Evolutionary conservation across 176 grass and related monocot species (phyloP).

Genomic region (Pontederia crassipes): DNA sequence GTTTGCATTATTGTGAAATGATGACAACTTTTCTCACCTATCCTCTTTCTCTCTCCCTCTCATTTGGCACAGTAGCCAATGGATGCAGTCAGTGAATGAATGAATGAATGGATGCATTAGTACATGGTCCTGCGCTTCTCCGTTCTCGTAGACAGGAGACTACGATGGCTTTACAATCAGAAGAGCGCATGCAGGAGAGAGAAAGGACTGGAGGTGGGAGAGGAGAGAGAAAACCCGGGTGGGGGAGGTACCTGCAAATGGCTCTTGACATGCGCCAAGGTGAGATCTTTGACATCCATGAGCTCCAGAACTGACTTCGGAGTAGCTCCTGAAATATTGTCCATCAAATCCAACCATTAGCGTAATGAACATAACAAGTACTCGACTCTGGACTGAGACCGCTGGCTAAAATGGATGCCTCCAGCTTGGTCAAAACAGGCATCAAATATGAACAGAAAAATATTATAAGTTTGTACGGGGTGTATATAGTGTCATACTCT

Average conservation of each 20-base stretch:
- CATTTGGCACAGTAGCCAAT: slow-evolving; percentile 24
- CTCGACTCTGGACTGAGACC: neutral
- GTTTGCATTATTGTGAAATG: slow-evolving; percentile 40
- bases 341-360: neutral
- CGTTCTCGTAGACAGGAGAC: slow-evolving; percentile 3
- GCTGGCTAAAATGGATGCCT: neutral
- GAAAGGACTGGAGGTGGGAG: neutral
- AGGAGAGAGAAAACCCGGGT: slow-evolving; percentile 7
- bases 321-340: slow-evolving; percentile 46
- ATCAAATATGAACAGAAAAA: neutral
- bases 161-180: neutral
- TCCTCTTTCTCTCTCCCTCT: slow-evolving; percentile 24
- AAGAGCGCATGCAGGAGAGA: neutral
- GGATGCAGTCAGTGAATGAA: slow-evolving; percentile 28
- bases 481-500: slow-evolving; percentile 38
- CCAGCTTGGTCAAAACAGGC: no score
- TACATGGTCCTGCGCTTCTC: slow-evolving; percentile 8
- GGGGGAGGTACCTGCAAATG: slow-evolving; percentile 82
- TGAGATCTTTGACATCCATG: slow-evolving; percentile 99
- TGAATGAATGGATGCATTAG: slow-evolving; percentile 12
- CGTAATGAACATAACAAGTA: neutral
- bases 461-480: neutral
- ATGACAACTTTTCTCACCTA: slow-evolving; percentile 52
- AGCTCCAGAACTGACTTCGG: slow-evolving; percentile 98
- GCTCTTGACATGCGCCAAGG: slow-evolving; percentile 98